Evolutionary conservation across 2,329 filamentous ascomycete genomes (phyloP).

Genomic region (Pyrenochaeta sp.): DNA sequence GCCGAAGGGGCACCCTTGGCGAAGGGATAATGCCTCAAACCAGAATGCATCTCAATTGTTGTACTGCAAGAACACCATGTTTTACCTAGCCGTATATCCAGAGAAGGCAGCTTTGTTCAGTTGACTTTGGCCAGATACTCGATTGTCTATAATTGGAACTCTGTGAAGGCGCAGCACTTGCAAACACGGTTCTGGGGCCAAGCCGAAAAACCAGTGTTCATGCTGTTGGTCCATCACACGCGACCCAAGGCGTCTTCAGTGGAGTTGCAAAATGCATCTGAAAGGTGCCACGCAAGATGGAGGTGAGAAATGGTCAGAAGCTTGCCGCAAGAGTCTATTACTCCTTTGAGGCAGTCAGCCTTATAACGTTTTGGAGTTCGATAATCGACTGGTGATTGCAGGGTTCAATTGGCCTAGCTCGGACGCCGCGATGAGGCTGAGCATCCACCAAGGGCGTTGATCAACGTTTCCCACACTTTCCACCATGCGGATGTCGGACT

Average conservation of each 20-base stretch:
- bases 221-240: constrained; percentile 11
- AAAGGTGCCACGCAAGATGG: constrained; percentile 20
- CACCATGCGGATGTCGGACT: constrained; percentile 19
- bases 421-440: constrained; percentile 30
- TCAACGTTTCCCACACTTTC: constrained; percentile 12
- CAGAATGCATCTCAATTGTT: no score
- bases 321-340: constrained; percentile 19
- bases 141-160: background rate
- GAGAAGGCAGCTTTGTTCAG: no score
- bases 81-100: no score
- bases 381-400: constrained; percentile 39
- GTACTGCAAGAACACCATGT: no score
- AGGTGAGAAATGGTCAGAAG: constrained; percentile 19
- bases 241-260: constrained; percentile 18
- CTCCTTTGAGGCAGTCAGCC: constrained; percentile 38
- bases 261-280: constrained; percentile 8
- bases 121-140: background rate
- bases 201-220: constrained; percentile 3
- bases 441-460: no score
- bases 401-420: constrained; percentile 21
- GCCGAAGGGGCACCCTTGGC: no score
- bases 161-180: background rate
- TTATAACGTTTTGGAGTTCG: constrained; percentile 28
- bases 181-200: constrained; percentile 5
- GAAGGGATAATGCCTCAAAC: no score